These are phyloP conservation scores for Ceratobasidium sp. DNA, from an alignment of 1,284 basidiomycete genomes.

Conservation along the genomic window DNA sequence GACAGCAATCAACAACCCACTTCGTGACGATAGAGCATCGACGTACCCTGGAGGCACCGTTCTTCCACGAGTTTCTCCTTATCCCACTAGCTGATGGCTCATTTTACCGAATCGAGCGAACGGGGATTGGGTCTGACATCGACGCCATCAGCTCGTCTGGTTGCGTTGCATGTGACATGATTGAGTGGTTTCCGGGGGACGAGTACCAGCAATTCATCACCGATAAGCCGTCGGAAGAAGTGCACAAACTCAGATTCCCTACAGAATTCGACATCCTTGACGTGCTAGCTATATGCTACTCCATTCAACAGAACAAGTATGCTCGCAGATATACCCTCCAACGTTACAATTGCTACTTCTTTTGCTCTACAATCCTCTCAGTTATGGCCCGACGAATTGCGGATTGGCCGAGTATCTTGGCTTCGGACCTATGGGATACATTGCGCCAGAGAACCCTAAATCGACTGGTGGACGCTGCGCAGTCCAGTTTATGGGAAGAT, in stretches of 20 bases:
- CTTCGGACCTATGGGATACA: not conserved
- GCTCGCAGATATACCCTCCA: slow-evolving; percentile 2
- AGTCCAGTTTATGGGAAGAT: no score
- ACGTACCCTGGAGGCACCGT: not conserved
- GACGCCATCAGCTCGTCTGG: not conserved
- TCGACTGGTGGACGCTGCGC: no score
- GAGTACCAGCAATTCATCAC: not conserved
- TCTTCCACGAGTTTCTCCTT: slow-evolving; percentile 19
- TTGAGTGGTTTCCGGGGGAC: not conserved
- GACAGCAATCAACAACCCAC: not conserved
- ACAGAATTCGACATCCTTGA: slow-evolving; percentile 5
- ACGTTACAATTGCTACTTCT: slow-evolving; percentile 34
- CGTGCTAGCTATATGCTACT: slow-evolving; percentile 14
- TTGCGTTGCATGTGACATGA: not conserved
- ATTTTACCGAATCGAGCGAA: slow-evolving; percentile 10
- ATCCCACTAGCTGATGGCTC: not conserved
- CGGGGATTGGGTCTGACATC: not conserved
- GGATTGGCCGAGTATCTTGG: not conserved
- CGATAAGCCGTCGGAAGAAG: not conserved
- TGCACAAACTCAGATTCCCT: not conserved
- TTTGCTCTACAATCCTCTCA: not conserved
- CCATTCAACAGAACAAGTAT: not conserved
- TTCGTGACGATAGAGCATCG: not conserved
- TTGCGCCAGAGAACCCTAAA: not conserved
- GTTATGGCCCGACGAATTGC: not conserved